phyloP scores from a whole-genome alignment of 1,139 yeast species.

The Diutina ranongensis region DNA sequence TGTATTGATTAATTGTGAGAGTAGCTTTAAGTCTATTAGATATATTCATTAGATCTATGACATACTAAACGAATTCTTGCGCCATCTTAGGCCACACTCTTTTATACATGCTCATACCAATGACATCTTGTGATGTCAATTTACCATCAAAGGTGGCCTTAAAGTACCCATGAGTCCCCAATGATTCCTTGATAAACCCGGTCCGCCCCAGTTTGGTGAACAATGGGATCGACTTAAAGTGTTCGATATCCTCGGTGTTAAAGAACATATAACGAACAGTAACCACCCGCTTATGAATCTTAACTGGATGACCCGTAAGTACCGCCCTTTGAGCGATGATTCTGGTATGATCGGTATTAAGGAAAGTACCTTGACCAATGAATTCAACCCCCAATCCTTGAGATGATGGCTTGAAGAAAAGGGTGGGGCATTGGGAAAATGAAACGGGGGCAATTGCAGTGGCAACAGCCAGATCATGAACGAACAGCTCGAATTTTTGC shows the following conservation, averaged over 20 bases:
- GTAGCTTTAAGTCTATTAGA: too few relatives aligned
- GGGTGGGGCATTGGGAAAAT: slow-evolving; percentile 74
- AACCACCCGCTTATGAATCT: slow-evolving; percentile 85
- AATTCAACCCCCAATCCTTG: slow-evolving; percentile 43
- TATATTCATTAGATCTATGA: too few relatives aligned
- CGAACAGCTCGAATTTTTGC: slow-evolving; percentile 73
- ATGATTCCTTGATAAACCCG: slow-evolving; percentile 86
- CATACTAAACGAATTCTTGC: slow-evolving; percentile 1
- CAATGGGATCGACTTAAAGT: slow-evolving; percentile 86
- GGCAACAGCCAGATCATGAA: slow-evolving; percentile 62
- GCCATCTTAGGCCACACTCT: slow-evolving; percentile 67
- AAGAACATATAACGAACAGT: slow-evolving; percentile 97
- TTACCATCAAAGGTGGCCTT: slow-evolving; percentile 93
- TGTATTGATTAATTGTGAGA: too few relatives aligned
- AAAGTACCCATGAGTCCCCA: slow-evolving; percentile 98
- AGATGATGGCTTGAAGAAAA: slow-evolving; percentile 42
- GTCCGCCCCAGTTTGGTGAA: slow-evolving; percentile 88
- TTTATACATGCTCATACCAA: slow-evolving; percentile 89
- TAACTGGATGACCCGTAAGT: slow-evolving; percentile 89
- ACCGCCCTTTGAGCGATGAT: slow-evolving; percentile 80
- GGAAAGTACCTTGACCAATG: slow-evolving; percentile 83
- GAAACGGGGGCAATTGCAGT: slow-evolving; percentile 85
- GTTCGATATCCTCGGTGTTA: slow-evolving; percentile 77
- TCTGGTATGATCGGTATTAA: slow-evolving; percentile 78
- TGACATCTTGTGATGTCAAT: slow-evolving; percentile 81